A percentile compares a stretch with the other conserved stretches of the same genome.
Evolutionary conservation across 768 basidiomycete species (phyloP).

Genomic region (Rossbeevera mucosa): DNA sequence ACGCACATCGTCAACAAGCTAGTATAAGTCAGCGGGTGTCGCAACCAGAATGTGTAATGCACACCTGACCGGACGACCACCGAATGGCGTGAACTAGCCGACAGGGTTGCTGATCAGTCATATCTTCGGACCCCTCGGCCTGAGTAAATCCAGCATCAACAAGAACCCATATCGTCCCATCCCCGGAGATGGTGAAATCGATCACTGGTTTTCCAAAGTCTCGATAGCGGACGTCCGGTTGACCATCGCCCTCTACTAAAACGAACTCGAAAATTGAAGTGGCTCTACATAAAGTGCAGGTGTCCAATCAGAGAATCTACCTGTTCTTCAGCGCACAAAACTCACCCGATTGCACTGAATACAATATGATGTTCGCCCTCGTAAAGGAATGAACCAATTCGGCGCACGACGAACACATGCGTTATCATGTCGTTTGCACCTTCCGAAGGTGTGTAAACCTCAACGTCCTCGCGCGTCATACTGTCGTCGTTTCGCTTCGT

Average conservation of each 20-base stretch:
- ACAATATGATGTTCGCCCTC: conserved; percentile 41
- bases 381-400: conserved; percentile 46
- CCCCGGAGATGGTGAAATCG: conserved; percentile 44
- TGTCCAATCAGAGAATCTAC: not conserved
- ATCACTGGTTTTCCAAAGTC: conserved; percentile 58
- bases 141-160: conserved; percentile 44
- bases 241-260: conserved; percentile 25
- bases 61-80: conserved; percentile 39
- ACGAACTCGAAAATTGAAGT: conserved; percentile 60
- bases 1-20: conserved; percentile 20
- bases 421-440: conserved; percentile 26
- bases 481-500: conserved; percentile 20
- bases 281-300: conserved; percentile 40
- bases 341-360: conserved; percentile 74
- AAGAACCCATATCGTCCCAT: conserved; percentile 41
- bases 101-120: conserved; percentile 13
- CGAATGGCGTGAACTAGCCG: conserved; percentile 30
- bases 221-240: conserved; percentile 32
- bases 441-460: not conserved
- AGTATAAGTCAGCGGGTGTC: not conserved
- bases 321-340: not conserved
- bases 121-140: conserved; percentile 4
- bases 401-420: conserved; percentile 51
- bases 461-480: conserved; percentile 21
- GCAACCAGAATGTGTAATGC: not conserved